A percentile compares a stretch with the other conserved stretches of the same genome.
Evolutionary conservation across 331 rosid genomes (phyloP).

Genomic region (Cucumis variabilis): DNA sequence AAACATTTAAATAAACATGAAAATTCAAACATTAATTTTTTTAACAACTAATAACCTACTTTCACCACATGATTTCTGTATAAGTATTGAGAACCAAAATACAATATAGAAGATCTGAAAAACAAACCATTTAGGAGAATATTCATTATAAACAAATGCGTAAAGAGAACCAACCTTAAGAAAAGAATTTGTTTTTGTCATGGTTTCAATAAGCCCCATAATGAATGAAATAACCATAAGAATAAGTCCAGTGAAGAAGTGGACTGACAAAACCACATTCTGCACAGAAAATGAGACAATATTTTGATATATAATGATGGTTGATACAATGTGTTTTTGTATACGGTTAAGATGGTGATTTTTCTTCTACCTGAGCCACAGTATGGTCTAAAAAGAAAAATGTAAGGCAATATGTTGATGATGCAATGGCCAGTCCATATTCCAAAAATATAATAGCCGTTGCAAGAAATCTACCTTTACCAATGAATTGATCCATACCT

Average conservation of each 20-base stretch:
- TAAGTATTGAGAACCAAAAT: not conserved
- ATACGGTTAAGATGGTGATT: conserved; percentile 31
- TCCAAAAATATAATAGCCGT: conserved; percentile 77
- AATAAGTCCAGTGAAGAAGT: conserved; percentile 87
- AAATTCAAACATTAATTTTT: too few species aligned
- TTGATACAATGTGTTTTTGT: not conserved
- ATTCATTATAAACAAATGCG: not conserved
- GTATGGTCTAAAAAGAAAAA: conserved; percentile 88
- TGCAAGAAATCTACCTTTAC: conserved; percentile 75
- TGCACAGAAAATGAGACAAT: conserved; percentile 41
- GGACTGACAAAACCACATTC: conserved; percentile 91
- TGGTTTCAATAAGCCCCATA: conserved; percentile 83
- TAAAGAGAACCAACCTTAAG: conserved; percentile 65
- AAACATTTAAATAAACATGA: too few species aligned
- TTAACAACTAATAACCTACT: too few species aligned
- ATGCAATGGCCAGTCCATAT: conserved; percentile 89
- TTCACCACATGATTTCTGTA: too few species aligned
- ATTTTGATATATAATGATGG: not conserved
- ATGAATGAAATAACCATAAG: conserved; percentile 94
- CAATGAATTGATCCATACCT: conserved; percentile 97
- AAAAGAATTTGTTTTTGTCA: conserved; percentile 72
- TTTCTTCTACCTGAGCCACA: conserved; percentile 82
- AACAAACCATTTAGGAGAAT: too few species aligned
- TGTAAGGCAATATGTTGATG: conserved; percentile 92
- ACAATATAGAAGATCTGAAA: not conserved